These are phyloP conservation scores for Verbascum thapsus DNA, from an alignment of 257 asterid genomes.

Conservation along the genomic window DNA sequence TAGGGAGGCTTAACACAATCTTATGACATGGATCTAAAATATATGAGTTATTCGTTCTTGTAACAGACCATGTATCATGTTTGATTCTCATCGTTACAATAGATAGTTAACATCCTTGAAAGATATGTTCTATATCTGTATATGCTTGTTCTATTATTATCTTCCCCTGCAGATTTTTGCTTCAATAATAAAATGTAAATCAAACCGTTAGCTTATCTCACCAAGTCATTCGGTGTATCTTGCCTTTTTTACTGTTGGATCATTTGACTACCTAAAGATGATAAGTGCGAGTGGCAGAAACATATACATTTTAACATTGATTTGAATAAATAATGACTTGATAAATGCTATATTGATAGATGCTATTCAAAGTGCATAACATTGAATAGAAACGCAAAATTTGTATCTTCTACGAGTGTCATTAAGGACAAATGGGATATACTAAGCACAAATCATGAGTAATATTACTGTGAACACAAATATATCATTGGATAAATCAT, in stretches of 20 bases:
- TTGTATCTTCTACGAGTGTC: background rate
- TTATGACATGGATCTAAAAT: too few relatives aligned
- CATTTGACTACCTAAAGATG: background rate
- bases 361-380: slow-evolving; percentile 10
- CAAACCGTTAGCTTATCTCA: too few relatives aligned
- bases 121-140: too few relatives aligned
- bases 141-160: too few relatives aligned
- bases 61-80: too few relatives aligned
- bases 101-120: too few relatives aligned
- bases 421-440: background rate
- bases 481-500: slow-evolving; percentile 5
- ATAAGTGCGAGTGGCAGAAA: background rate
- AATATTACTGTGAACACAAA: slow-evolving; percentile 6
- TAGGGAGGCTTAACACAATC: too few relatives aligned
- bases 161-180: too few relatives aligned
- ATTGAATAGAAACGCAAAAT: background rate
- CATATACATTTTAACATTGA: background rate
- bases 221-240: background rate
- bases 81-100: too few relatives aligned
- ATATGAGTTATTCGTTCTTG: too few relatives aligned
- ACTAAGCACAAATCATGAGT: background rate
- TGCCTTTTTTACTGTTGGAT: background rate
- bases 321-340: slow-evolving; percentile 8
- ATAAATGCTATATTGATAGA: slow-evolving; percentile 10
- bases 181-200: too few relatives aligned